Base-by-base conservation (phyloP, 331 rosid genomes). In the Stylosanthes scabra region DNA sequence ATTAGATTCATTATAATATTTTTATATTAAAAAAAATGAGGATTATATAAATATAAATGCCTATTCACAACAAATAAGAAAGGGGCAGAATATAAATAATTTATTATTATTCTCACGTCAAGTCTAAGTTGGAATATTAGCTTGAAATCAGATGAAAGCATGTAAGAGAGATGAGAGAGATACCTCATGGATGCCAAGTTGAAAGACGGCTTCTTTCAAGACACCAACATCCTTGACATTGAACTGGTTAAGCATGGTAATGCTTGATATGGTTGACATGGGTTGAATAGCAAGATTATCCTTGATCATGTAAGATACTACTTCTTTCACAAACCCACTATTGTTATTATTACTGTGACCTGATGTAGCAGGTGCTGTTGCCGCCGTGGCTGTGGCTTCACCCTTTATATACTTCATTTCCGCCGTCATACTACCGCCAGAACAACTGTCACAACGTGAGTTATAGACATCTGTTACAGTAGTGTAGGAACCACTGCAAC, bases 221-320 rank as follows among this genome's bases (percentile, higher is more conserved):
- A 42, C 46, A 9, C 46, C 46, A 42, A 42, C 46, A 7, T 42
- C 46, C 2, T 73, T 70, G 42, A 86, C 37, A 46, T 60, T 70
- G 65, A 78, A 75, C 64, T 78, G 78, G 34, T 71, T 84, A 0
- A 90, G 75, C 8, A 86, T 0, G 0, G 85, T 6, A 0, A 86
- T 70, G 1, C 57, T 27, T 0, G 92, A 83, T 12, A 84, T 82
- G 7, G 71, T 63, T 9, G 93, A 81, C 80, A 86, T 64, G 4
- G 82, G 82, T 0, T 64, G 13, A 56, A 86, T 76, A 0, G 44
- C 70, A 15, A 86, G 57, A 60, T 90, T 81, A 70, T 88, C 93
- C 84, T 74, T 84, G 8, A 81, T 71, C 85, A 79, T 84, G 59
- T 74, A 90, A 0, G 88, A 82, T 0, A 79, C 69, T 1, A 76